These are phyloP conservation scores for Phytophthora europaea DNA, from an alignment of 352 stramenopile species.

Conservation along the genomic window DNA sequence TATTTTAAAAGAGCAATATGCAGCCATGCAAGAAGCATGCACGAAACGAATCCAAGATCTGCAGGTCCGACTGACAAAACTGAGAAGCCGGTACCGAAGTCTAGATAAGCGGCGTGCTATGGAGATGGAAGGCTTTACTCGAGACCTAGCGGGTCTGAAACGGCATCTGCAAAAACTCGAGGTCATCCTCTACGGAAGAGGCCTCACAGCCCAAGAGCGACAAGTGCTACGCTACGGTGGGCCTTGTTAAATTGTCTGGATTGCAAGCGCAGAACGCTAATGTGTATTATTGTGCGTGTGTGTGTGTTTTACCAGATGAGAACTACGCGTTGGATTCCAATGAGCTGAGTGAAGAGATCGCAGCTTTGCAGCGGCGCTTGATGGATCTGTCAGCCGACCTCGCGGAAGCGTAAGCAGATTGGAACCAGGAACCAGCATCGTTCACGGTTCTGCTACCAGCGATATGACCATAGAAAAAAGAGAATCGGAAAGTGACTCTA, in stretches of 20 bases:
- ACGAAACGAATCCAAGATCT: conserved; percentile 76
- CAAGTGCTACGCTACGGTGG: conserved; percentile 56
- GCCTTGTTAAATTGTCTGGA: not conserved
- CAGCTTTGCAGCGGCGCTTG: conserved; percentile 66
- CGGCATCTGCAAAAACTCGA: conserved; percentile 80
- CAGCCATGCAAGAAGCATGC: conserved; percentile 76
- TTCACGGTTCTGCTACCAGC: not conserved
- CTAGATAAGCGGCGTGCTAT: conserved; percentile 77
- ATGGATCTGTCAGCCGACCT: conserved; percentile 69
- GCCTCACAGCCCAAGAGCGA: conserved; percentile 56
- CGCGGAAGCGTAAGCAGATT: conserved; percentile 41
- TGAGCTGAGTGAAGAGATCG: conserved; percentile 74
- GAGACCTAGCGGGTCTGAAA: conserved; percentile 70
- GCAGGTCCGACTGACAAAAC: conserved; percentile 70
- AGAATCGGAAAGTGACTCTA: not conserved
- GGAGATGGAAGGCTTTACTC: conserved; percentile 88
- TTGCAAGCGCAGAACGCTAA: conserved; percentile 1
- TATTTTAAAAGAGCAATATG: conserved; percentile 85
- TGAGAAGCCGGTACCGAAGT: conserved; percentile 65
- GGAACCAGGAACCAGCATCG: conserved; percentile 2
- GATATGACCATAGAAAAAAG: not conserved
- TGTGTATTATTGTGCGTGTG: not conserved
- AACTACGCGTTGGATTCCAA: conserved; percentile 65
- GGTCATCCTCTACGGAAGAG: conserved; percentile 68
- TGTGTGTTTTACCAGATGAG: conserved; percentile 40